phyloP scores from a whole-genome alignment of 805 yeast genomes.

The Starmerella davenportii region DNA sequence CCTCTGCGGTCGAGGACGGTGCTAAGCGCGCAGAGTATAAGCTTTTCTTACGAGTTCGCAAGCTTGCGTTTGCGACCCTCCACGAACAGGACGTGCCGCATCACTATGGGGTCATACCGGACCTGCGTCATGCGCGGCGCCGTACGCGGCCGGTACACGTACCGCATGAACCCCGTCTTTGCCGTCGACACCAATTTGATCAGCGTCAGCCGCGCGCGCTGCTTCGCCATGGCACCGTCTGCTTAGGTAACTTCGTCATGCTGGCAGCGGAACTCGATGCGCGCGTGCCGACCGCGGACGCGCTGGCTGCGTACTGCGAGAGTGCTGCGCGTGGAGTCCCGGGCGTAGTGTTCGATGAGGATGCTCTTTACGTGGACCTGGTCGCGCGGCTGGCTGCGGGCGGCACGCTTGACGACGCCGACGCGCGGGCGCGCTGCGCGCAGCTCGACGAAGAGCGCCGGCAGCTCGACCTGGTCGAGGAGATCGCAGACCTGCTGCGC shows the following conservation, averaged over 20 bases:
- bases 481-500: too few relatives aligned
- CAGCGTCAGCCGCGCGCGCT: constrained; percentile 62
- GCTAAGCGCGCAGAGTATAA: too few relatives aligned
- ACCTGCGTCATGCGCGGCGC: constrained; percentile 65
- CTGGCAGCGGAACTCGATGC: too few relatives aligned
- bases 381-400: too few relatives aligned
- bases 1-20: too few relatives aligned
- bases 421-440: constrained; percentile 1
- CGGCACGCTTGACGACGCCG: too few relatives aligned
- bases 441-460: background rate
- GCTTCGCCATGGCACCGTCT: constrained; percentile 27
- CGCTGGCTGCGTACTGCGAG: too few relatives aligned
- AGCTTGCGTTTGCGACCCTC: constrained; percentile 79
- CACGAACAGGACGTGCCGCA: constrained; percentile 77
- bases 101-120: constrained; percentile 66
- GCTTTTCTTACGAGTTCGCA: constrained; percentile 19
- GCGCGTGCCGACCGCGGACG: too few relatives aligned
- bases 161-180: constrained; percentile 70
- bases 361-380: too few relatives aligned
- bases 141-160: constrained; percentile 64
- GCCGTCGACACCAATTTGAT: constrained; percentile 80
- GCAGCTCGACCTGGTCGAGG: constrained; percentile 1
- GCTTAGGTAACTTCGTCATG: background rate
- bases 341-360: too few relatives aligned
- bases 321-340: too few relatives aligned